Base-by-base conservation (phyloP, 2,329 filamentous ascomycete genomes). In the Didymella pomorum region DNA sequence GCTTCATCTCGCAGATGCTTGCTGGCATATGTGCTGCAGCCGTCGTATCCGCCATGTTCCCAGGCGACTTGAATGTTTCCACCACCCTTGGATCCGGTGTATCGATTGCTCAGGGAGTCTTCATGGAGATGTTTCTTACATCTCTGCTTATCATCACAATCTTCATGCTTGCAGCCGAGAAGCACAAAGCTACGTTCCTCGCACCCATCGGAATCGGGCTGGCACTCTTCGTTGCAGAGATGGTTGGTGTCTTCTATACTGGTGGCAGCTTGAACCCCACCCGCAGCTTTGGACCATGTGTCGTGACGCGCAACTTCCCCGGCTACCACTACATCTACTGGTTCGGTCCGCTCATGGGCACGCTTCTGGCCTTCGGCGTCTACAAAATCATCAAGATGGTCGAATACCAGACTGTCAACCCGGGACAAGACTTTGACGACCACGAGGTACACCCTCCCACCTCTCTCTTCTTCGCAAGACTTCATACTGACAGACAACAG, bases 181-280 rank as follows among this genome's bases (percentile, higher is more conserved):
- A 92, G 77, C 89, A 92, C 73, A 87, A 87, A 43, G 86, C 86
- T 2, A 92, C 89, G 0, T 91, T 83, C 70, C 77, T 92, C 1
- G 89, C 89, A 0, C 89, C 90, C 0, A 78, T 92, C 3, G 89
- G 87, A 12, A 91, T 93, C 65, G 90, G 90, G 1, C 76, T 91
- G 2, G 81, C 89, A 0, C 82, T 92, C 52, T 92, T 92, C 73
- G 83, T 92, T 42, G 79, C 80, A 0, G 81, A 86, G 56, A 61
- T 86, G 48, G 76, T 80, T 4, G 83, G 76, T 16, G 78, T 80
- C 0, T 79, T 74, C 61, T 81, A 74, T 63, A 81, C 79, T 0
- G 79, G 79, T 9, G 79, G 79, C 5, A 76, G 71, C 12, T 52
- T 81, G 47, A 81, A 81, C 45, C 79, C 79, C 0, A 74, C 79